phyloP scores from a whole-genome alignment of 257 asterid species.

The Lantana camara region DNA sequence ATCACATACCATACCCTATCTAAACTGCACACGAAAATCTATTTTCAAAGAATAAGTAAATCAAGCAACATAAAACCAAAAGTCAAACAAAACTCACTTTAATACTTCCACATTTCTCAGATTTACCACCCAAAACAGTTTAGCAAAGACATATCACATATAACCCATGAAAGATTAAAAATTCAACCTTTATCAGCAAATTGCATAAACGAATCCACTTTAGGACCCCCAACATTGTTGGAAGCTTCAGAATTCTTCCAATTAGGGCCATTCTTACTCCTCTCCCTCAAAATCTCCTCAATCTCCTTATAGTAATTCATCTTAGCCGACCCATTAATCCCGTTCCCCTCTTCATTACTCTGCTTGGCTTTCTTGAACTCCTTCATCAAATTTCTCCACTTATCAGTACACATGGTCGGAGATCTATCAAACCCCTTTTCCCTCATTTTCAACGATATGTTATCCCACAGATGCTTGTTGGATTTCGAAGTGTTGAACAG shows the following conservation, averaged over 20 bases:
- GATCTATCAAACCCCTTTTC: slow-evolving; percentile 90
- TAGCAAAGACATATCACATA: neutral
- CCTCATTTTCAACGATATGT: slow-evolving; percentile 84
- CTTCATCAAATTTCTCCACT: slow-evolving; percentile 91
- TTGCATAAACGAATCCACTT: slow-evolving; percentile 79
- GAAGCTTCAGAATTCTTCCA: slow-evolving; percentile 50
- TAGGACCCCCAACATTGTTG: slow-evolving; percentile 26
- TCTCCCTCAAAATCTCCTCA: slow-evolving; percentile 69
- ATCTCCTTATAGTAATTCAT: slow-evolving; percentile 70
- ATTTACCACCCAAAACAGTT: slow-evolving; percentile 4
- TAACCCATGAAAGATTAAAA: neutral
- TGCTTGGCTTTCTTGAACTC: slow-evolving; percentile 86
- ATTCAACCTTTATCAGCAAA: slow-evolving; percentile 75
- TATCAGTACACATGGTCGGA: slow-evolving; percentile 92
- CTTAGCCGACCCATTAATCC: slow-evolving; percentile 52
- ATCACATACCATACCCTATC: neutral
- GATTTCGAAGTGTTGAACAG: slow-evolving; percentile 84
- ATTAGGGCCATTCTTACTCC: slow-evolving; percentile 48
- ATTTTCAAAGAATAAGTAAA: neutral
- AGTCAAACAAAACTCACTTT: neutral
- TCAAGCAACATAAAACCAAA: neutral
- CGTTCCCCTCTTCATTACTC: slow-evolving; percentile 42
- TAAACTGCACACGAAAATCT: neutral
- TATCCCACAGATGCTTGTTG: slow-evolving; percentile 87
- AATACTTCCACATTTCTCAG: neutral